Conservation (phyloP, 148 eudicot species). For the Chenopodium formosanum region DNA sequence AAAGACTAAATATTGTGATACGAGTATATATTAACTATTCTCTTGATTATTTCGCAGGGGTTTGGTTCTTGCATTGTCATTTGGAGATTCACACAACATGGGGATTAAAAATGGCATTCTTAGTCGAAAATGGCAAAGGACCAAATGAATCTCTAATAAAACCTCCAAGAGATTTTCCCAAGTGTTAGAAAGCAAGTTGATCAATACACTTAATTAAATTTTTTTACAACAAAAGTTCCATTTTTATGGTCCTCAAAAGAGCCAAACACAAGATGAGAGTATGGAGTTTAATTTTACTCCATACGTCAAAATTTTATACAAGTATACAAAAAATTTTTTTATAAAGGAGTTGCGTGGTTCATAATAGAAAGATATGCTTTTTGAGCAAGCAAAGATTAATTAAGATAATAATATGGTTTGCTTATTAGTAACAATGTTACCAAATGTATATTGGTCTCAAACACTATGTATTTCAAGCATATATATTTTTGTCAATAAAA, state of each 20-base stretch:
- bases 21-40: not conserved
- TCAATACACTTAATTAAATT: not conserved
- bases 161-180: slow-evolving; percentile 53
- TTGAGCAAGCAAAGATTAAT: too few relatives aligned
- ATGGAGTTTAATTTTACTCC: too few relatives aligned
- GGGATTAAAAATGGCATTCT: slow-evolving; percentile 64
- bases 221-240: not conserved
- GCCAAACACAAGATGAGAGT: not conserved
- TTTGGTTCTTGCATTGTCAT: slow-evolving; percentile 60
- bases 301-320: not conserved
- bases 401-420: too few relatives aligned
- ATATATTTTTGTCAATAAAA: too few relatives aligned
- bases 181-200: slow-evolving; percentile 28
- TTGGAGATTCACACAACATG: slow-evolving; percentile 61
- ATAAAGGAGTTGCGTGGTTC: too few relatives aligned
- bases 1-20: too few relatives aligned
- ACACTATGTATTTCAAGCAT: too few relatives aligned
- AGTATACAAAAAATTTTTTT: too few relatives aligned
- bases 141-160: slow-evolving; percentile 48
- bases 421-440: too few relatives aligned
- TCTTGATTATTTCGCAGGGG: slow-evolving; percentile 29
- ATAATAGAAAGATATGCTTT: too few relatives aligned
- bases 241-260: not conserved
- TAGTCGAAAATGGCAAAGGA: slow-evolving; percentile 57
- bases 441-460: too few relatives aligned